Base-by-base conservation (phyloP, 768 basidiomycete genomes). In the Phylloporus sp. region DNA sequence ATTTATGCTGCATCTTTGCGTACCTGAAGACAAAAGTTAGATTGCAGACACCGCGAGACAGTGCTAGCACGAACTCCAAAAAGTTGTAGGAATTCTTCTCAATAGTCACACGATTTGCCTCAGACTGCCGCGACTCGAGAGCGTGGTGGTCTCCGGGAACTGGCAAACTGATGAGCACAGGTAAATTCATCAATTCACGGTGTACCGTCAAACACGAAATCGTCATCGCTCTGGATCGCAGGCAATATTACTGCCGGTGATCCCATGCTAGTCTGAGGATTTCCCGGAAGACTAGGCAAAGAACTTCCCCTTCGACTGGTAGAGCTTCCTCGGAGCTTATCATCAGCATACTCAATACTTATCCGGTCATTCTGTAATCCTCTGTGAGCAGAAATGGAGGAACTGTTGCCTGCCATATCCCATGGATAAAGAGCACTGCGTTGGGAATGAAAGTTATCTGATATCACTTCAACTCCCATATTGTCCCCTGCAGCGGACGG, bases 61-160 rank as follows among this genome's bases (percentile, higher is more conserved):
- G 12, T 20, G 27, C 20, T 11, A 41, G 35, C 23, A 68, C 79
- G 60, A 51, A 90, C 90, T 89, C 88, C 18, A 92, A 66, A 65
- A 91, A 92, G 63, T 92, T 88, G 57, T 79, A 77, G 9, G 88
- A 88, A 59, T 88, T 87, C 58, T 79, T 81, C 65, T 92, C 90
- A 13, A 92, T 73, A 13, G 79, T 79, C 18, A 79, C 63, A 16
- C 79, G 63, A 61, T 83, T 80, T 27, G 73, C 59, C 43, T 85
- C 84, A 7, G 81, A 79, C 44, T 71, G 74, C 60, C 81, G 84
- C 9, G 78, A 75, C 38, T 83, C 82, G 12, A 65, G 29, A 32
- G 42, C 54, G 40, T 63, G 53, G 45, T 63, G 50, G 22, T 72
- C 59, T 31, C 55, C 62, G 6, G 68, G 65, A 52, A 68, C 61